Evolutionary conservation across 805 yeast genomes (phyloP), one percentile per base, ranked within the genome.

Genomic region (Ogataea sp.): DNA sequence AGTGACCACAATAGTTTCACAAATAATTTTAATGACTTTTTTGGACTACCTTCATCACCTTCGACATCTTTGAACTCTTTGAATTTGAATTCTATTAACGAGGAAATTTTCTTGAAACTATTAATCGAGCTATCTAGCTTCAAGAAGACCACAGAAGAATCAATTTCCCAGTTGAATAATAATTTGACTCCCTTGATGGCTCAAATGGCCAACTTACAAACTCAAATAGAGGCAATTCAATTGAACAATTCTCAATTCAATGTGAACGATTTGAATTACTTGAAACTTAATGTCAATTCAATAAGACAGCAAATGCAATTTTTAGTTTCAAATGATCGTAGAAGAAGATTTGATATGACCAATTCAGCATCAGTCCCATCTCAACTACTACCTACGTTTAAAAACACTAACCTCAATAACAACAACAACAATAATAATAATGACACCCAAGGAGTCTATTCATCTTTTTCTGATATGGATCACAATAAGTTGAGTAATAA

Each of bases 301-400:
- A 45, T 73, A 16, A 50, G 78, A 27, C 75, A 73, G 43, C 79
- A 73, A 46, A 53, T 73, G 26, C 78, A 72, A 44, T 73, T 67
- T 43, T 55, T 73, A 44, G 41, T 71, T 38, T 61, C 71, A 41
- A 64, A 67, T 17, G 59, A 73, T 41, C 60, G 70, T 32, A 49
- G 69, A 27, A 44, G 45, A 31, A 45, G 45, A 26, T 17, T 30
- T 18, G 33, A 30, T 30, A 30, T 16, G 21, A 6, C 18, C 11
- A 30, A 17, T 26, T 26, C 29, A 26, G 5, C n/a, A n/a, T n/a
- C n/a, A n/a, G n/a, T n/a, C n/a, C n/a, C n/a, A n/a, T n/a, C n/a
- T n/a, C n/a, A n/a, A n/a, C n/a, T n/a, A n/a, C n/a, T n/a, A n/a
- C n/a, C n/a, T n/a, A n/a, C n/a, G n/a, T n/a, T n/a, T n/a, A n/a